phyloP scores from a whole-genome alignment of 768 basidiomycete genomes.

The Mrakia frigida region DNA sequence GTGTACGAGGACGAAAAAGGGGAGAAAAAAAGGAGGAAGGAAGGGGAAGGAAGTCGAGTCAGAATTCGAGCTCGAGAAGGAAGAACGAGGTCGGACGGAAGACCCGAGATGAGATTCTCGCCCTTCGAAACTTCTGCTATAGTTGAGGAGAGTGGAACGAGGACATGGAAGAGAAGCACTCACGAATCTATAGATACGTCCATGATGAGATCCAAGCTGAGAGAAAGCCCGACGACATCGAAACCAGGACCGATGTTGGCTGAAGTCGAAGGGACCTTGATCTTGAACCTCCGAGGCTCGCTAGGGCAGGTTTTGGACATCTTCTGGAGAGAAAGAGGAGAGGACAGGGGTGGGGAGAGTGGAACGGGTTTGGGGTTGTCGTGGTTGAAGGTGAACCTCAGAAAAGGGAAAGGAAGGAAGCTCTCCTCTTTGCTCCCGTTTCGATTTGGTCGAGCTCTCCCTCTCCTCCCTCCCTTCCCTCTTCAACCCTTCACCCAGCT shows the following conservation, averaged over 20 bases:
- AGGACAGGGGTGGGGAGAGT: background rate
- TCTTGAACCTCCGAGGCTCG: slow-evolving; percentile 49
- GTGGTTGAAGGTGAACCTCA: background rate
- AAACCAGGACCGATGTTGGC: slow-evolving; percentile 99
- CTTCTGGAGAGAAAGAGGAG: background rate
- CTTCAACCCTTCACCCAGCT: background rate
- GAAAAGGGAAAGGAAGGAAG: background rate
- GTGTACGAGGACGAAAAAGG: background rate
- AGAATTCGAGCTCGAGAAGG: background rate
- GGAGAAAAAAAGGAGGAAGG: background rate
- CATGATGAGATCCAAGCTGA: slow-evolving; percentile 77
- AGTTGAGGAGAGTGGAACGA: background rate
- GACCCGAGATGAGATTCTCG: background rate
- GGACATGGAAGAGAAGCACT: background rate
- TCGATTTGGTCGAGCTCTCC: background rate
- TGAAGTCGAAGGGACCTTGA: slow-evolving; percentile 91
- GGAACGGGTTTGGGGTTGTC: background rate
- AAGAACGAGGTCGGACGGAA: slow-evolving; percentile 7
- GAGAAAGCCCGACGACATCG: slow-evolving; percentile 96
- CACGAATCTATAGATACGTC: slow-evolving; percentile 51
- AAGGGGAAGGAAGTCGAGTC: background rate
- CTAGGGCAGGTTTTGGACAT: slow-evolving; percentile 27
- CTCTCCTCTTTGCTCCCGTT: background rate
- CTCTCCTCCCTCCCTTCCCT: background rate
- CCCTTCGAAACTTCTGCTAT: background rate